These are phyloP conservation scores for Lasiosphaeris hirsuta DNA, from an alignment of 495 filamentous ascomycete genomes.

Conservation along the genomic window DNA sequence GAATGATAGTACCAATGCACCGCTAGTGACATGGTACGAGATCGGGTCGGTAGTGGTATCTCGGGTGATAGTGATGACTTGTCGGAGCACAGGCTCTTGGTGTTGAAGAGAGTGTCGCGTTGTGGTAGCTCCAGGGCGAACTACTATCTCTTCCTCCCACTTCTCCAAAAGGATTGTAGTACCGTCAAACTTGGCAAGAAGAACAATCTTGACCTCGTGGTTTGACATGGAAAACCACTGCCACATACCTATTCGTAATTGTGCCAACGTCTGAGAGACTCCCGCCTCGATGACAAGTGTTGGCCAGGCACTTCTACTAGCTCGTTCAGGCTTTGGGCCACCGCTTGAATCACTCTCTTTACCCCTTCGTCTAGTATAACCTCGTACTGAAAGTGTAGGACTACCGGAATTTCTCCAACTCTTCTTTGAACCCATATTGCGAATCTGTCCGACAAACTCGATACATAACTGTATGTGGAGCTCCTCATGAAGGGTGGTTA, in stretches of 20 bases:
- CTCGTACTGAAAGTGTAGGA: too few relatives aligned
- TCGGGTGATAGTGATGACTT: slow-evolving; percentile 1
- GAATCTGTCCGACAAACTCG: too few relatives aligned
- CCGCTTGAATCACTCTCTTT: slow-evolving; percentile 24
- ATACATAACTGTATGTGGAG: too few relatives aligned
- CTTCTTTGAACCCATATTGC: too few relatives aligned
- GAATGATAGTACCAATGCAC: slow-evolving; percentile 22
- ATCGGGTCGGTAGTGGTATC: slow-evolving; percentile 9
- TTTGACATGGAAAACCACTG: background rate
- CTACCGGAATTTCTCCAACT: too few relatives aligned
- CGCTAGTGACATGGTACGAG: slow-evolving; percentile 24
- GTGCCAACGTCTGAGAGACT: slow-evolving; percentile 22
- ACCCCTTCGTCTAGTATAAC: slow-evolving; percentile 9
- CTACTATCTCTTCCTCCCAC: slow-evolving; percentile 15
- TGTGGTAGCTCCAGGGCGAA: slow-evolving; percentile 20
- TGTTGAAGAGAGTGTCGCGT: slow-evolving; percentile 13
- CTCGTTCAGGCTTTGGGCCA: slow-evolving; percentile 22
- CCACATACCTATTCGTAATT: background rate
- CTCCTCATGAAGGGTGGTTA: too few relatives aligned
- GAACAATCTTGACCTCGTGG: slow-evolving; percentile 4
- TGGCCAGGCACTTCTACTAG: slow-evolving; percentile 22
- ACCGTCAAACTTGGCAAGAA: slow-evolving; percentile 7
- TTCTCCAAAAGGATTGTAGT: slow-evolving; percentile 19
- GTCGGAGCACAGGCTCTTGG: slow-evolving; percentile 10
- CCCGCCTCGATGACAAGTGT: slow-evolving; percentile 35